A percentile compares a stretch with the other conserved stretches of the same genome.
phyloP scores from a whole-genome alignment of 768 basidiomycete species.

The Lactifluus subvellereus region DNA sequence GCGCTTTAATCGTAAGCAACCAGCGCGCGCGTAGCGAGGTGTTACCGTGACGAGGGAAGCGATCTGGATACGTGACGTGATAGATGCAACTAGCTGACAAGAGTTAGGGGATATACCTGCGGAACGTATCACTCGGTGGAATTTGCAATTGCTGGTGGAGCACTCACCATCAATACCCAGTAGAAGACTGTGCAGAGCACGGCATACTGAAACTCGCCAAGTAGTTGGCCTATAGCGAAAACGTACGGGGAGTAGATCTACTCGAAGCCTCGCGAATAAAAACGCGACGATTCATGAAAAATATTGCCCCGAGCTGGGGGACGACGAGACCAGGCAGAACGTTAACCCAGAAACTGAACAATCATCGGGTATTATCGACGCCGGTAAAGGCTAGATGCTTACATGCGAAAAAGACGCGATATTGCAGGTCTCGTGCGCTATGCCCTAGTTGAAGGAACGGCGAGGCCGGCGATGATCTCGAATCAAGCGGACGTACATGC shows the following conservation, averaged over 20 bases:
- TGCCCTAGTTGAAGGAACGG: no score
- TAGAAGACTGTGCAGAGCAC: constrained; percentile 65
- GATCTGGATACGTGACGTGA: constrained; percentile 61
- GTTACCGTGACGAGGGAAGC: constrained; percentile 63
- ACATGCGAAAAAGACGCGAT: constrained; percentile 66
- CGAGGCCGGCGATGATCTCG: not conserved
- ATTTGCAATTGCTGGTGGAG: not conserved
- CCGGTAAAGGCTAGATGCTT: not conserved
- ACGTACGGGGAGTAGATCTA: constrained; percentile 84
- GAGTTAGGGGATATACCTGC: constrained; percentile 38
- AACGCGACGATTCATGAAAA: no score
- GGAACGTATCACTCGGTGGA: not conserved
- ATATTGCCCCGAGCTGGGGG: no score
- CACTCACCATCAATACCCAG: constrained; percentile 63
- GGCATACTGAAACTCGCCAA: constrained; percentile 79
- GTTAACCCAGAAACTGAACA: no score
- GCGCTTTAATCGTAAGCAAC: no score
- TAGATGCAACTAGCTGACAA: no score
- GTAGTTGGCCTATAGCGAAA: constrained; percentile 75
- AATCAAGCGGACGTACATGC: constrained; percentile 6
- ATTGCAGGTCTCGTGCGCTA: no score
- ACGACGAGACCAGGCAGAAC: no score
- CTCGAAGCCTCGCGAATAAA: no score
- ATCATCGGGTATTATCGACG: not conserved
- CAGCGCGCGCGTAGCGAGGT: no score